Percentiles rank a stretch among this genome's conserved stretches.
Evolutionary conservation across 1,139 yeast species (phyloP).

Genomic region (Kurtzmaniella quercitrusa): DNA sequence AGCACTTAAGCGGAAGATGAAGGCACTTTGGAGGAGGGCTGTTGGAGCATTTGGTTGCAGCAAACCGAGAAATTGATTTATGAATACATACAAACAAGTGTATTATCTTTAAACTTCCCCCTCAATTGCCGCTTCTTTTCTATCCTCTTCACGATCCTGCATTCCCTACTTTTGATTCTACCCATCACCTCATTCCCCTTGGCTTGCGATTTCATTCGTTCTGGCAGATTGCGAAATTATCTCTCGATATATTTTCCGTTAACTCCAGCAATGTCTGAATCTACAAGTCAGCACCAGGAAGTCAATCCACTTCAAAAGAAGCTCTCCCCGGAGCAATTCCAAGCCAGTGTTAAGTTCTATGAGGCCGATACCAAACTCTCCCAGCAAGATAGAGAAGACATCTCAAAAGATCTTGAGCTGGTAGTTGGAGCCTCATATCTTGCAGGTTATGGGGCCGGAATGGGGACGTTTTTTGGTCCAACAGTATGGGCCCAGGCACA

Average conservation of each 20-base stretch:
- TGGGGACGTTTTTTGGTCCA: slow-evolving; percentile 23
- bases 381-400: slow-evolving; percentile 24
- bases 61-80: not conserved
- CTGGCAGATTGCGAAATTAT: not conserved
- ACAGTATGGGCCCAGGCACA: slow-evolving; percentile 16
- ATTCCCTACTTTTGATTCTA: too few species aligned
- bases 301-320: slow-evolving; percentile 25
- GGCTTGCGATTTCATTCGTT: not conserved
- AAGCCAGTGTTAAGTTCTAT: slow-evolving; percentile 36
- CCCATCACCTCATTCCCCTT: not conserved
- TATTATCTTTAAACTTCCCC: too few species aligned
- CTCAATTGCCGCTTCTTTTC: too few species aligned
- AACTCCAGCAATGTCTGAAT: not conserved
- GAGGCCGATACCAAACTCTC: slow-evolving; percentile 38
- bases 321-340: slow-evolving; percentile 32
- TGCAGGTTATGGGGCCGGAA: slow-evolving; percentile 23
- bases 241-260: not conserved
- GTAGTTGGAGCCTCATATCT: slow-evolving; percentile 24
- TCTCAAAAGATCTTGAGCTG: slow-evolving; percentile 28
- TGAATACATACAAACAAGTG: too few species aligned
- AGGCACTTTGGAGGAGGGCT: not conserved
- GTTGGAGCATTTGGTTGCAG: not conserved
- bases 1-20: not conserved
- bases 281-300: slow-evolving; percentile 5
- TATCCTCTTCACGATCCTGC: too few species aligned